phyloP scores from a whole-genome alignment of 1,284 basidiomycete genomes.

The Heimioporus retisporus region DNA sequence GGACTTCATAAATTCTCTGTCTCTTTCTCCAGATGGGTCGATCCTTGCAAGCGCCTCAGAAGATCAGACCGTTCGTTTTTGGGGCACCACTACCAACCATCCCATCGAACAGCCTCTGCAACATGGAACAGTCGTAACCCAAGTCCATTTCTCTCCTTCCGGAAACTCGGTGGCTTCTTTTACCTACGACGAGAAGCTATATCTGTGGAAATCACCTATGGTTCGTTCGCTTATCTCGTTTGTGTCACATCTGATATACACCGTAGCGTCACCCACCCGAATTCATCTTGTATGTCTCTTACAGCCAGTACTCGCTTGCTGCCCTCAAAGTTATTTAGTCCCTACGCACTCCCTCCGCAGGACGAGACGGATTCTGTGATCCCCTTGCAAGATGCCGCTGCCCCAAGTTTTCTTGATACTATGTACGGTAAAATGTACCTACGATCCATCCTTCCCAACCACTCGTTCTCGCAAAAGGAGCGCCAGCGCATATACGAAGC shows the following conservation, averaged over 20 bases:
- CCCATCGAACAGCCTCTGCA: slow-evolving; percentile 1
- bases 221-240: background rate
- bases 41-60: slow-evolving; percentile 20
- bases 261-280: too few species aligned
- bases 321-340: too few species aligned
- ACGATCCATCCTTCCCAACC: background rate
- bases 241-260: too few species aligned
- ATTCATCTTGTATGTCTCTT: too few species aligned
- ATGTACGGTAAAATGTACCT: background rate
- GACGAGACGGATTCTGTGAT: too few species aligned
- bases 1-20: background rate
- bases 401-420: too few species aligned
- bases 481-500: slow-evolving; percentile 6
- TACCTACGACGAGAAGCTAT: background rate
- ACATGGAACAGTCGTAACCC: background rate
- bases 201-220: slow-evolving; percentile 13
- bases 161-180: slow-evolving; percentile 16
- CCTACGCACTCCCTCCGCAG: too few species aligned
- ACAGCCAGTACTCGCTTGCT: too few species aligned
- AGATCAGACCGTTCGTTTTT: slow-evolving; percentile 21
- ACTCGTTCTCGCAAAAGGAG: background rate
- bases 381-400: too few species aligned
- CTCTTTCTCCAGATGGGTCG: slow-evolving; percentile 11
- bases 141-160: slow-evolving; percentile 15
- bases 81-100: slow-evolving; percentile 9